Evolutionary conservation across 2,329 filamentous ascomycete species (phyloP), one percentile per base, ranked within the genome.

Genomic region (Cryphonectria japonica): DNA sequence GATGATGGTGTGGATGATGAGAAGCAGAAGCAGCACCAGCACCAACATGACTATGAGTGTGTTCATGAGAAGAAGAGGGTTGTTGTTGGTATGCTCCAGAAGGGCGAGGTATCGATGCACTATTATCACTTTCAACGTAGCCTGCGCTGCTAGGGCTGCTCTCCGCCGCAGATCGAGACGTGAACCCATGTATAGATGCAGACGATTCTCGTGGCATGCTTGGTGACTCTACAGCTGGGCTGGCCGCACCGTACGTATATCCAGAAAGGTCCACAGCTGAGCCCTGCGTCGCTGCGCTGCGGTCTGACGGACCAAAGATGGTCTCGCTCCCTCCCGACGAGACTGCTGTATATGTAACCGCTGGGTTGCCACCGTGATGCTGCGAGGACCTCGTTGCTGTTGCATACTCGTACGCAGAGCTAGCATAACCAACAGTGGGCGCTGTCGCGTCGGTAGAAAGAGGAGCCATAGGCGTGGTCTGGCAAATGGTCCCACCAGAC

Each of bases 261-360:
- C 68, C 68, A 50, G 61, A 68, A 57, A 78, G 69, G 59, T 78
- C 77, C 26, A 77, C 75, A 9, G 72, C 75, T 16, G 77, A 64
- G 3, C 76, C 76, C 41, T 78, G 76, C 50, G 74, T 75, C 50
- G 75, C 74, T 7, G 77, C 63, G 66, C 72, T 75, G 66, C 76
- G 77, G 22, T 77, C 75, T 16, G 76, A 73, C 50, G 78, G 77
- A 57, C 70, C 69, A 57, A 79, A 78, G 13, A 78, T 75, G 43
- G 70, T 66, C 34, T 78, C 76, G 50, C 61, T 68, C 2, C 59
- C 69, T 46, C 70, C 65, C 22, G 69, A 71, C 43, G 70, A 70
- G 29, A 62, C 71, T 37, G 69, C 54, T 2, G 68, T 43, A 60
- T 73, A 73, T 9, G 66, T 59, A 41, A 67, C 69, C 26, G 67